Conservation (phyloP, 495 filamentous ascomycete genomes). For the Daldinia caldariorum region DNA sequence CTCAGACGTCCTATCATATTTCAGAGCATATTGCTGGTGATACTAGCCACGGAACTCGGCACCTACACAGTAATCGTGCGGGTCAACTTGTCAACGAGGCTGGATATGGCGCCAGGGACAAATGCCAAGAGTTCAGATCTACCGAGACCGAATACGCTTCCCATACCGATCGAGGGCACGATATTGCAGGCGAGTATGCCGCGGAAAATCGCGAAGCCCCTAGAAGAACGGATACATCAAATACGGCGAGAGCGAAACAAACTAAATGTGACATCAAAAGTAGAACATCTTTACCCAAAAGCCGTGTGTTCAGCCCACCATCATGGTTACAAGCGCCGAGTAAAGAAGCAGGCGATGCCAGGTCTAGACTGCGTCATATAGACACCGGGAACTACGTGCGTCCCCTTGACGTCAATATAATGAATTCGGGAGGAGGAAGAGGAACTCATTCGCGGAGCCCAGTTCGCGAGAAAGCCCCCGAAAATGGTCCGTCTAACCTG, state of each 20-base stretch:
- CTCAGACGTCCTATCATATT: not conserved
- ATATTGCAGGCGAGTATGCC: not conserved
- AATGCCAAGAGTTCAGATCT: not conserved
- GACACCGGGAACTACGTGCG: slow-evolving; percentile 5
- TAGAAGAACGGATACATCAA: not conserved
- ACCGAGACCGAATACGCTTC: not conserved
- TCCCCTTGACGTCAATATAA: not conserved
- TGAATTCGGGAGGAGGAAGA: not conserved
- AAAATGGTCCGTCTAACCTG: slow-evolving; percentile 6
- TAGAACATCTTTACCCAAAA: slow-evolving; percentile 34
- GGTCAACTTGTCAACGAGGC: not conserved
- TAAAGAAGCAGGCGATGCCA: slow-evolving; percentile 43
- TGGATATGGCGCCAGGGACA: not conserved
- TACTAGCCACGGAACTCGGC: not conserved
- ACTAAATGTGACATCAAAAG: not conserved
- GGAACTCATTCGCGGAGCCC: not conserved
- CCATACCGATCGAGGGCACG: not conserved
- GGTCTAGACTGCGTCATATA: slow-evolving; percentile 33
- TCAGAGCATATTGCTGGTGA: slow-evolving; percentile 4
- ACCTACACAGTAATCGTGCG: not conserved
- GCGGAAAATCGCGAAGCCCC: not conserved
- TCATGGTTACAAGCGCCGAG: slow-evolving; percentile 48
- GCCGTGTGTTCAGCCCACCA: slow-evolving; percentile 49
- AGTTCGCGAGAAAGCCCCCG: not conserved
- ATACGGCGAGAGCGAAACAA: slow-evolving; percentile 1